Conservation (phyloP, 2,329 filamentous ascomycete species). For the Elsinoe necatrix region DNA sequence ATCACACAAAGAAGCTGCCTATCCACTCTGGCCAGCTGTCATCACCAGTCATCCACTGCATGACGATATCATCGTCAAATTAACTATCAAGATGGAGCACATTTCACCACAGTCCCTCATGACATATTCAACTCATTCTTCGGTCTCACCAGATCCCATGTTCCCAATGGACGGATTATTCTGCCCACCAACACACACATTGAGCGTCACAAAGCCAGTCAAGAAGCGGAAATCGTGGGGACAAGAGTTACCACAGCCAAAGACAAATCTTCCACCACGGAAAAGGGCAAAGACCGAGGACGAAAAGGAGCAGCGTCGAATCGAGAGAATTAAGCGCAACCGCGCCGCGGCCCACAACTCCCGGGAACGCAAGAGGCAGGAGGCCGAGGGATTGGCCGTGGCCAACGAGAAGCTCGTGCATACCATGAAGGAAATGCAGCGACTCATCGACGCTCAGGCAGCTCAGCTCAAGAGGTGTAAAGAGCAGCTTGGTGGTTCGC, state of each 20-base stretch:
- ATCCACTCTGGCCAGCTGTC: slow-evolving; percentile 14
- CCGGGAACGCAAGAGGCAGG: slow-evolving; percentile 79
- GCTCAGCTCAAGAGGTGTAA: slow-evolving; percentile 19
- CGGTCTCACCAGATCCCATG: slow-evolving; percentile 15
- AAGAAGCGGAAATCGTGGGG: slow-evolving; percentile 99
- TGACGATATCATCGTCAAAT: slow-evolving; percentile 15
- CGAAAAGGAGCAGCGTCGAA: slow-evolving; percentile 95
- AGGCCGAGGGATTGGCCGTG: slow-evolving; percentile 73
- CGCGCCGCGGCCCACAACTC: slow-evolving; percentile 94
- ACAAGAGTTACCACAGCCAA: slow-evolving; percentile 89
- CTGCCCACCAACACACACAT: slow-evolving; percentile 9
- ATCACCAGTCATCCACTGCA: slow-evolving; percentile 1
- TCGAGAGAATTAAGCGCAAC: slow-evolving; percentile 94
- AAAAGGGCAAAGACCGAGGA: slow-evolving; percentile 99
- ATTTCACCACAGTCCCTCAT: slow-evolving; percentile 16
- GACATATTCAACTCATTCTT: slow-evolving; percentile 11
- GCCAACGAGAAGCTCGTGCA: slow-evolving; percentile 17
- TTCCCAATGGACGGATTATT: slow-evolving; percentile 10
- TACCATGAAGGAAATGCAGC: slow-evolving; percentile 13
- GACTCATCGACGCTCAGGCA: slow-evolving; percentile 15
- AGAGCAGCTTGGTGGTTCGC: slow-evolving; percentile 17
- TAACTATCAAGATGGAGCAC: slow-evolving; percentile 13
- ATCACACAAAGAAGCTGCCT: slow-evolving; percentile 9
- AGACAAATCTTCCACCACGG: slow-evolving; percentile 88
- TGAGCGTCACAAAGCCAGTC: slow-evolving; percentile 45